Conservation (phyloP, 148 eudicot species). For the Polygonum maritimum region DNA sequence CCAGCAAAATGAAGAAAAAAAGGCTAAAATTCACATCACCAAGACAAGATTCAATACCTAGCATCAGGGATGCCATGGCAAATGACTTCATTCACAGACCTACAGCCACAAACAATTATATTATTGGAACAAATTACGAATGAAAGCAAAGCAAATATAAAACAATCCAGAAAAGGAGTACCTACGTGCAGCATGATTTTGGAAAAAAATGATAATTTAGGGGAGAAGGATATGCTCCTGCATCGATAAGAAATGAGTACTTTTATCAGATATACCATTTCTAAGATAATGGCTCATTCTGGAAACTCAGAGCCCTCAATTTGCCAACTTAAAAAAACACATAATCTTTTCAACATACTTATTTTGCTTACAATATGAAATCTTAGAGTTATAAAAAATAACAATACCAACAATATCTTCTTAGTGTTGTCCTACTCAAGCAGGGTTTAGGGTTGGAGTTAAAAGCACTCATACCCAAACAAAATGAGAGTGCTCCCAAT, state of each 20-base stretch:
- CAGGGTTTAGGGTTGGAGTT: no score
- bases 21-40: background rate
- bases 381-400: no score
- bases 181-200: constrained; percentile 99
- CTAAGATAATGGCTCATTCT: background rate
- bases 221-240: constrained; percentile 99
- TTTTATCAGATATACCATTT: background rate
- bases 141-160: background rate
- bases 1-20: background rate
- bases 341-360: background rate
- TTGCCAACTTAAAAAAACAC: background rate
- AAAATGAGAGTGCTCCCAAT: no score
- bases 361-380: background rate
- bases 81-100: constrained; percentile 98
- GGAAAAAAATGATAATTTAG: constrained; percentile 95
- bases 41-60: constrained; percentile 35
- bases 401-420: no score
- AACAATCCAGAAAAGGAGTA: constrained; percentile 29
- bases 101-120: constrained; percentile 21
- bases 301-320: background rate
- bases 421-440: no score
- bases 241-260: constrained; percentile 15
- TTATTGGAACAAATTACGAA: background rate
- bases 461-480: no score
- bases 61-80: constrained; percentile 99